Conservation (phyloP, 139 green algal genomes). For the Coelastrella sp. region DNA sequence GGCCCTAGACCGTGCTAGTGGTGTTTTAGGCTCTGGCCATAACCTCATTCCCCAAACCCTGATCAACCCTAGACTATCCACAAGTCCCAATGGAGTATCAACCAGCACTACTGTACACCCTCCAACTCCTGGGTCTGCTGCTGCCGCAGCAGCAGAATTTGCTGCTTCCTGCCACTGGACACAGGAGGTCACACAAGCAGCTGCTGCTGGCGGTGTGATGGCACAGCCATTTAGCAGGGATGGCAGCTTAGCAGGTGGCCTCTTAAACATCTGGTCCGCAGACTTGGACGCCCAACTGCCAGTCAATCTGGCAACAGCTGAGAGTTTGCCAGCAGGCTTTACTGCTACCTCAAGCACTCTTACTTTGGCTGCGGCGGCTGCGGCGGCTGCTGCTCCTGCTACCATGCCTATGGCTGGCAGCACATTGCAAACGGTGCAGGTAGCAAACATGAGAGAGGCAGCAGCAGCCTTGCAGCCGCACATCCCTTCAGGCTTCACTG, state of each 20-base stretch:
- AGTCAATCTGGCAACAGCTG: not conserved
- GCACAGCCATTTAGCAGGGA: not conserved
- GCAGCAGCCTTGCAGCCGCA: not conserved
- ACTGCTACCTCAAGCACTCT: not conserved
- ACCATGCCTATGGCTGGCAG: too few relatives aligned
- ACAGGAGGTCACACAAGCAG: not conserved
- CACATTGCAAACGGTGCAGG: not conserved
- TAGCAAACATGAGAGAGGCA: not conserved
- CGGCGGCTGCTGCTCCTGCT: not conserved
- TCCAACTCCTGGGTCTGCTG: not conserved
- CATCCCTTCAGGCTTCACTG: not conserved
- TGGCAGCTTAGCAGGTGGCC: not conserved
- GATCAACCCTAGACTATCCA: not conserved
- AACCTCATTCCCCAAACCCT: too few relatives aligned
- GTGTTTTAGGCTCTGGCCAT: too few relatives aligned
- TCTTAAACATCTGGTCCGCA: not conserved
- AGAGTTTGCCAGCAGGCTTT: not conserved
- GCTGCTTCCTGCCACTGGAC: not conserved
- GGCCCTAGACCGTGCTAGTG: too few relatives aligned
- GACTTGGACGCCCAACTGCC: not conserved
- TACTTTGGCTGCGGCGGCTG: not conserved
- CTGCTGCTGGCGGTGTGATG: not conserved
- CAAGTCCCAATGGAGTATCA: not conserved
- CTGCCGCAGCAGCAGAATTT: constrained; percentile 6
- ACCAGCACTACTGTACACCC: not conserved